Base-by-base conservation (phyloP, 2,329 filamentous ascomycete genomes). In the Fusarium clavum region DNA sequence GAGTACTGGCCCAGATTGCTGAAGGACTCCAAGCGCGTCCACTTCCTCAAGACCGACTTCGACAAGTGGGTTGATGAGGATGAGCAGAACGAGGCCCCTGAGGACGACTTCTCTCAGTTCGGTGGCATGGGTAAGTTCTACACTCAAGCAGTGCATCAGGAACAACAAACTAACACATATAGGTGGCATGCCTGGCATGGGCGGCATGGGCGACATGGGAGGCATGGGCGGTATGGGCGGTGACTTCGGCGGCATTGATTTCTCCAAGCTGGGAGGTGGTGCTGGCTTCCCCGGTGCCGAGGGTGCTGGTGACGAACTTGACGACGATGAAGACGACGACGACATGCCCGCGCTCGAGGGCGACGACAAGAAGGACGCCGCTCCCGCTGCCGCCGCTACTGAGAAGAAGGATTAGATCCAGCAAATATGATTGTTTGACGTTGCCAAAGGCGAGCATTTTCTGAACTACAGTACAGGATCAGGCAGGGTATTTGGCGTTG, bases 41-140 rank as follows among this genome's bases (percentile, higher is more conserved):
- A 98, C 85, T 99, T 94, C 89, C 84, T 99, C 78, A 97, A 97
- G 91, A 98, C 96, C 72, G 92, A 99, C 85, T 99, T 99, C 77
- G 94, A 98, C 86, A 98, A 97, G 92, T 98, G 94, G 94, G 93
- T 97, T 77, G 94, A 98, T 75, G 94, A 98, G 89, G 94, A 99
- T 79, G 96, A 99, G 88, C 96, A 99, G 86, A 92, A 98, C 79
- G 94, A 94, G 82, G 91, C 88, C 65, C 85, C 89, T 51, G 94
- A 97, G 72, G 94, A 97, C 60, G 94, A 97, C 81, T 83, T 90
- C 75, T 88, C 87, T 71, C 86, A 90, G 79, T 90, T 88, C 74
- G 88, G 86, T 62, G 88, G 88, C 71, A 92, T 90, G 88, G 87
- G 87, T 85, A 80, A 78, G 85, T 86, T 40, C 16, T 44, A 29